Evolutionary conservation across 352 stramenopile species (phyloP), one percentile per base, ranked within the genome.

Genomic region (Blastocystis sp.): DNA sequence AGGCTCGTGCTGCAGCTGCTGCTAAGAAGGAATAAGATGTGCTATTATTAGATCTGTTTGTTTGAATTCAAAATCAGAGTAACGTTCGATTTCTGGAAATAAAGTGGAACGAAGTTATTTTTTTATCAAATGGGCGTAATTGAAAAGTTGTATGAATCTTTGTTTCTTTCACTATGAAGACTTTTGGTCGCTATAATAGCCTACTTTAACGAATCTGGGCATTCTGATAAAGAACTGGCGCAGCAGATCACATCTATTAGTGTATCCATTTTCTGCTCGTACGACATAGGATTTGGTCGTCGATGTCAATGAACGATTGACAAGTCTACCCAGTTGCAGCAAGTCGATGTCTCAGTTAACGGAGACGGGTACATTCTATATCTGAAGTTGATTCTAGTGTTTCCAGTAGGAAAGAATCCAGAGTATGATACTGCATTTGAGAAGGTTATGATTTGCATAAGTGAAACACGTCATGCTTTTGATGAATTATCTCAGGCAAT

Each of bases 1-100:
- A 75, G 55, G 75, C 88, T 73, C 88, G 91, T 78, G 90, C 81
- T 16, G 90, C 64, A 26, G 90, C 90, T 66, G 87, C 75, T 54
- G 85, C 90, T 91, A 98, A 98, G 95, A 95, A 94, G 92, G 94
- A 95, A 93, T 95, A 94, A 94, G 92, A 43, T 90, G 75, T 69
- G 30, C 75, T 90, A 65, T 37, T 65, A 30, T 90, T 69, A 54
- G 24, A 90, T 68, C 13, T 79, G 68, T 79, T 79, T 79, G 68
- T 79, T 79, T 30, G 13, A 20, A 43, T 16, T 47, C 37, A 39
- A n/a, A 43, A 43, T 37, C 4, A 75, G 26, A 47, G 30, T 0
- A n/a, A n/a, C 20, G 50, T 59, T 43, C 37, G 30, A 78, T 43
- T 55, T 54, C 16, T 53, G 24, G 24, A 45, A 30, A 78, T 11